phyloP scores from a whole-genome alignment of 495 filamentous ascomycete species.

The Aspergillus bridgeri region DNA sequence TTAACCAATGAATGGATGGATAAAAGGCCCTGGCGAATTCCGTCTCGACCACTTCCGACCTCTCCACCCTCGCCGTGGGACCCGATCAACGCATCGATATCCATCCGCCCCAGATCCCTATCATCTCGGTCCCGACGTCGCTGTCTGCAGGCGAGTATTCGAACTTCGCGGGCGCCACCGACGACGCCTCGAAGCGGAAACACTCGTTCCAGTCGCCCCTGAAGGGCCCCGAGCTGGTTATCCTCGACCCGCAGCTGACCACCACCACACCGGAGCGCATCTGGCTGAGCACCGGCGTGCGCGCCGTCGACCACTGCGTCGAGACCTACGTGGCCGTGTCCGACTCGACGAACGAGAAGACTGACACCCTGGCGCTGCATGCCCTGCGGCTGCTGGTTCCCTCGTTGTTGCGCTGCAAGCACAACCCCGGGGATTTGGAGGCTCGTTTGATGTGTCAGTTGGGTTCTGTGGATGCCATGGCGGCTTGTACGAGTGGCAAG shows the following conservation, averaged over 20 bases:
- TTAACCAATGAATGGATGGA: not conserved
- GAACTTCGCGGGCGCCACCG: conserved; percentile 53
- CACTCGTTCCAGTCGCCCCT: conserved; percentile 45
- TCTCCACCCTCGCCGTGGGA: conserved; percentile 39
- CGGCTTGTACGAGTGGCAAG: conserved; percentile 39
- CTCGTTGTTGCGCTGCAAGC: conserved; percentile 48
- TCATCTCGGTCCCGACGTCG: conserved; percentile 60
- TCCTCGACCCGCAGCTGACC: conserved; percentile 56
- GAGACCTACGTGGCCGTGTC: conserved; percentile 51
- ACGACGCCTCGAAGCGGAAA: conserved; percentile 52
- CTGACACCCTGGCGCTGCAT: conserved; percentile 38
- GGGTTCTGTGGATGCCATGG: conserved; percentile 56
- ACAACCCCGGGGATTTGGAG: conserved; percentile 39
- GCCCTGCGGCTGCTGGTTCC: conserved; percentile 50
- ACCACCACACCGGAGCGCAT: conserved; percentile 53
- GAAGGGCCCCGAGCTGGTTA: conserved; percentile 50
- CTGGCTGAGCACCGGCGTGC: conserved; percentile 60
- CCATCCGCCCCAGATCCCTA: conserved; percentile 42
- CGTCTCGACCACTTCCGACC: conserved; percentile 37
- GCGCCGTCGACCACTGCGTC: conserved; percentile 64
- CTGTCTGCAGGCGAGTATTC: conserved; percentile 64
- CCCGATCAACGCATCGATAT: conserved; percentile 33
- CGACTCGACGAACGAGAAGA: conserved; percentile 28
- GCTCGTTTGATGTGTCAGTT: conserved; percentile 52
- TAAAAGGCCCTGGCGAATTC: conserved; percentile 47